Conservation (phyloP, 192 early-diverging fungal species). For the Coemansia sp. region DNA sequence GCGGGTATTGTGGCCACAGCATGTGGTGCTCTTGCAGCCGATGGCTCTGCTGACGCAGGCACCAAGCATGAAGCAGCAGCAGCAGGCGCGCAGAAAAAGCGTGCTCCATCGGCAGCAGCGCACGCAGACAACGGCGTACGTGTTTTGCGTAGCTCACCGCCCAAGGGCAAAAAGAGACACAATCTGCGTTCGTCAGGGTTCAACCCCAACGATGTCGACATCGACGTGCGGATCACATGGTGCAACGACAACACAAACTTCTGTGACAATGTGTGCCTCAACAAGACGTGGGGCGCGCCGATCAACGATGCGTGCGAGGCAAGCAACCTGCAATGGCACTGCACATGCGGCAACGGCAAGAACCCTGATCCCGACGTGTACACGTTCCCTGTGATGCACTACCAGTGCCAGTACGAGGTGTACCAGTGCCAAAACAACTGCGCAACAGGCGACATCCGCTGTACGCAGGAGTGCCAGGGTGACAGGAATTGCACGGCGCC, state of each 20-base stretch:
- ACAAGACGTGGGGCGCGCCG: constrained; percentile 50
- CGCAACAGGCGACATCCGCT: constrained; percentile 51
- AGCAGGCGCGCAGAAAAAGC: constrained; percentile 4
- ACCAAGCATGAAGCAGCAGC: neutral
- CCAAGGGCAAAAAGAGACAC: constrained; percentile 26
- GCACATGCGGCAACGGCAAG: constrained; percentile 53
- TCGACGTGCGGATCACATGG: constrained; percentile 46
- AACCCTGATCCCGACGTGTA: constrained; percentile 50
- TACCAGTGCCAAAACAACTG: constrained; percentile 54
- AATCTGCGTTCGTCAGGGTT: constrained; percentile 31
- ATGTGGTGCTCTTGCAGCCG: constrained; percentile 9
- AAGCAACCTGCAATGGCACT: constrained; percentile 43
- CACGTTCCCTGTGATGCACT: constrained; percentile 55
- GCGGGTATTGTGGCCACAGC: constrained; percentile 23
- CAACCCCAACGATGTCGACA: constrained; percentile 36
- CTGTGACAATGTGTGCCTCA: constrained; percentile 54
- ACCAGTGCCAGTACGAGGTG: constrained; percentile 49
- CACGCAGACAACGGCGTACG: constrained; percentile 16
- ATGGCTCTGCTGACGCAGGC: neutral
- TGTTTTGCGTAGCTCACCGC: constrained; percentile 18
- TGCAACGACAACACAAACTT: constrained; percentile 55
- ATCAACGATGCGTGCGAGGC: constrained; percentile 51
- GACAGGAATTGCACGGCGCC: constrained; percentile 52
- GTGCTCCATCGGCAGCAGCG: constrained; percentile 2
- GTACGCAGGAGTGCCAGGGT: constrained; percentile 53